Conservation (phyloP, 83 land plant species). For the Picea abies region DNA sequence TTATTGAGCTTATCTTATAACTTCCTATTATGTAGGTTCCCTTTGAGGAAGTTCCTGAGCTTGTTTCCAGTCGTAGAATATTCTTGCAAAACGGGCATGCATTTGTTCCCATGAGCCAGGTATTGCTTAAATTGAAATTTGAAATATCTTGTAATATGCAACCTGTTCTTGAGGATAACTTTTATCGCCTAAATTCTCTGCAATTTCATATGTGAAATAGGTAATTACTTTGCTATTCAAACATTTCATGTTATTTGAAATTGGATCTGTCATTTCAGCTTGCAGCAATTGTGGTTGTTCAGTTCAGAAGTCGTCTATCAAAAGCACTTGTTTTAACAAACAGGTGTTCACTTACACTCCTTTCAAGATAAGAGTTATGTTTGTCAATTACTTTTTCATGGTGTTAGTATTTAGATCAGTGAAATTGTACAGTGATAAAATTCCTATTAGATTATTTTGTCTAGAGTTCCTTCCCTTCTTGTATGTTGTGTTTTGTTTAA, state of each 20-base stretch:
- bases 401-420: not conserved
- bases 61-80: constrained; percentile 73
- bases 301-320: constrained; percentile 75
- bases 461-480: not conserved
- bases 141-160: not conserved
- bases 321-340: constrained; percentile 88
- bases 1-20: not conserved
- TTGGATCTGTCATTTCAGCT: constrained; percentile 36
- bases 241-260: not conserved
- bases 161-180: not conserved
- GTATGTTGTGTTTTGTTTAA: no score
- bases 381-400: not conserved
- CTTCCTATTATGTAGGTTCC: constrained; percentile 70
- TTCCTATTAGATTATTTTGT: not conserved
- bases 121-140: constrained; percentile 10
- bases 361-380: not conserved
- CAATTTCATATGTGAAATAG: not conserved
- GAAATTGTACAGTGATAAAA: not conserved
- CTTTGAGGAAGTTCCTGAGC: constrained; percentile 96
- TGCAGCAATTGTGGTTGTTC: constrained; percentile 69
- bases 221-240: not conserved
- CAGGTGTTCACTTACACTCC: constrained; percentile 34
- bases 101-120: constrained; percentile 86
- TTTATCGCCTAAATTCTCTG: not conserved
- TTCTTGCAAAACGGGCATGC: constrained; percentile 79